Base-by-base conservation (phyloP, 2,329 filamentous ascomycete species). In the Aureobasidium mangrovei region DNA sequence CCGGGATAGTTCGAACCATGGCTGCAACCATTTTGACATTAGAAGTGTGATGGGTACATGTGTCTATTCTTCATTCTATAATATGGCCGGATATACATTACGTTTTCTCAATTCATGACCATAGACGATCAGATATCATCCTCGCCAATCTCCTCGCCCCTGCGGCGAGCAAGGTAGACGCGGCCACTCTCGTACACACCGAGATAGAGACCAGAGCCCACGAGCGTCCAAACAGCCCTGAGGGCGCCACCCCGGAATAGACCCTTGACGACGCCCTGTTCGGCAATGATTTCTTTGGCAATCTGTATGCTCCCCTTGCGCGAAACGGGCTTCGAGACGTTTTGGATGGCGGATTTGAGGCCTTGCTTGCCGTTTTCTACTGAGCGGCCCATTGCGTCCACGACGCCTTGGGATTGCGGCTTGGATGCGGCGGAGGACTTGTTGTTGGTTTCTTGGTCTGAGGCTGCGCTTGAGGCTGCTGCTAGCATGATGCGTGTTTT, bases 401-500 rank as follows among this genome's bases (percentile, higher is more conserved):
- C 62, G 9, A 68, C 45, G 1, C 54, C 38, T 4, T 58, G 60
- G 7, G 63, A 59, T 26, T 63, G 62, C 6, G 56, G 57, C 31
- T 59, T 61, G 57, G 60, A 59, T 31, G 26, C 35, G 6, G 35
- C 27, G 28, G 9, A 7, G 29, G 7, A 7, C 27, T 26, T 33
- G 54, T 55, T 55, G 24, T 45, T 42, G 27, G 40, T 35, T 9
- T 41, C 27, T 46, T 61, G 29, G 18, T 60, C 65, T 58, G 63
- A 59, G 3, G 58, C 58, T 24, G 62, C 61, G n/a, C 58, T 58
- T 26, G 71, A 67, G 10, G 73, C 75, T 1, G 82, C 82, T 31
- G 78, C 76, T 28, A 95, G 74, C 90, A 95, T 95, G 70, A 95
- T 86, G 47, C 88, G 74, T 59, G 90, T 95, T 74, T 95, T 95